Conservation (phyloP, 192 early-diverging fungal species). For the Backusella psychrophila region DNA sequence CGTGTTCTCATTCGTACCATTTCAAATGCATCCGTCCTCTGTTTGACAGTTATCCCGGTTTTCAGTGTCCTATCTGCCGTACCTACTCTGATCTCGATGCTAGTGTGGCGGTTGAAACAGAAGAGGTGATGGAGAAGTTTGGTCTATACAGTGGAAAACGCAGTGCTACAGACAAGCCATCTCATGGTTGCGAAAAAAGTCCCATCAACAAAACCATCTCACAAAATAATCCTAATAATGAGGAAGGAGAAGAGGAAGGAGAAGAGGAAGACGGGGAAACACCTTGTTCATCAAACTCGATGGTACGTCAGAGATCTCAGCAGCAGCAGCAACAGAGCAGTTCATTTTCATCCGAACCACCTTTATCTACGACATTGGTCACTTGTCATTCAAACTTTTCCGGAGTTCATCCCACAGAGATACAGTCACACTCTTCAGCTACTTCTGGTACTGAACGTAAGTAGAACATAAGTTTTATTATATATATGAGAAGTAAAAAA, state of each 20-base stretch:
- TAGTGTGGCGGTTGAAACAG: slow-evolving; percentile 48
- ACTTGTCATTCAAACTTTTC: slow-evolving; percentile 2
- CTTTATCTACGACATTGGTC: background rate
- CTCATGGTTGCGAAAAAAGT: background rate
- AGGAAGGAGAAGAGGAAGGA: too few relatives aligned
- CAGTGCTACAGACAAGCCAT: background rate
- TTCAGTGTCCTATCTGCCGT: slow-evolving; percentile 79
- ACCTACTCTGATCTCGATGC: slow-evolving; percentile 80
- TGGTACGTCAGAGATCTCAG: background rate
- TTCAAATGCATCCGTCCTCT: slow-evolving; percentile 80
- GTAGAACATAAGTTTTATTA: background rate
- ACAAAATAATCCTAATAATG: background rate
- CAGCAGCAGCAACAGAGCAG: background rate
- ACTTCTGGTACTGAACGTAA: background rate
- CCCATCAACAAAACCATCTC: background rate
- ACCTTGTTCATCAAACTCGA: background rate
- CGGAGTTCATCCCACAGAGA: background rate
- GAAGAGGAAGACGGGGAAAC: background rate
- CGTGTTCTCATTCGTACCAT: slow-evolving; percentile 84
- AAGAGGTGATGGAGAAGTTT: slow-evolving; percentile 13
- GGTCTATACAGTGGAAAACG: background rate
- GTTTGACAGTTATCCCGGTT: slow-evolving; percentile 50
- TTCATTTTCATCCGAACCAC: background rate
- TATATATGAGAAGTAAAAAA: background rate
- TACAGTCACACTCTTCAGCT: background rate